Conservation (phyloP, 805 yeast species). For the Candida pseudoglaebosa region DNA sequence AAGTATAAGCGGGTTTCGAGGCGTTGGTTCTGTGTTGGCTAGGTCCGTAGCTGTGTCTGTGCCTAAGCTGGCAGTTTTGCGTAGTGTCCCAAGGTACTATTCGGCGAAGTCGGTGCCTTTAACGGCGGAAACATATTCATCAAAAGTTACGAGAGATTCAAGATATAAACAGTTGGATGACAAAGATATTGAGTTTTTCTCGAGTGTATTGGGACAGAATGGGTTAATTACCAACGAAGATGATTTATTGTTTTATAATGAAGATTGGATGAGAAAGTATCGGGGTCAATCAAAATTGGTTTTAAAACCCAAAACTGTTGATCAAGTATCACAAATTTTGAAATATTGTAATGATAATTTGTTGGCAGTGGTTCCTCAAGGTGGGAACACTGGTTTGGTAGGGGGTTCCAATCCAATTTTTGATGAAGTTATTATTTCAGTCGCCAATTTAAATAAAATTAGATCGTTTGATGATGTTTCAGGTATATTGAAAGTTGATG, state of each 20-base stretch:
- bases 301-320: slow-evolving; percentile 75
- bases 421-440: slow-evolving; percentile 78
- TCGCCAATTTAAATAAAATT: slow-evolving; percentile 68
- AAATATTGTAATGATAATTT: slow-evolving; percentile 73
- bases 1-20: neutral
- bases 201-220: slow-evolving; percentile 49
- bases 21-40: neutral
- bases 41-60: neutral
- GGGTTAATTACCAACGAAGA: slow-evolving; percentile 52
- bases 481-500: slow-evolving; percentile 85
- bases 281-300: slow-evolving; percentile 81
- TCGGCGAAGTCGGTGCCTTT: slow-evolving; percentile 41
- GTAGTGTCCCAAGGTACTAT: slow-evolving; percentile 9
- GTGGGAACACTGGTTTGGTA: slow-evolving; percentile 94
- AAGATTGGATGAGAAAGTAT: slow-evolving; percentile 93
- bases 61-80: neutral
- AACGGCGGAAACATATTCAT: slow-evolving; percentile 69
- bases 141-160: slow-evolving; percentile 47
- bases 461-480: slow-evolving; percentile 77
- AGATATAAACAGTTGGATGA: slow-evolving; percentile 49
- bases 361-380: slow-evolving; percentile 91
- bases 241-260: slow-evolving; percentile 70
- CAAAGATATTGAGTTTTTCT: slow-evolving; percentile 60
- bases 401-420: slow-evolving; percentile 93
- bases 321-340: slow-evolving; percentile 72